Evolutionary conservation across 805 yeast genomes (phyloP), one percentile per base, ranked within the genome.

Genomic region (Saccharomyces mikatae): DNA sequence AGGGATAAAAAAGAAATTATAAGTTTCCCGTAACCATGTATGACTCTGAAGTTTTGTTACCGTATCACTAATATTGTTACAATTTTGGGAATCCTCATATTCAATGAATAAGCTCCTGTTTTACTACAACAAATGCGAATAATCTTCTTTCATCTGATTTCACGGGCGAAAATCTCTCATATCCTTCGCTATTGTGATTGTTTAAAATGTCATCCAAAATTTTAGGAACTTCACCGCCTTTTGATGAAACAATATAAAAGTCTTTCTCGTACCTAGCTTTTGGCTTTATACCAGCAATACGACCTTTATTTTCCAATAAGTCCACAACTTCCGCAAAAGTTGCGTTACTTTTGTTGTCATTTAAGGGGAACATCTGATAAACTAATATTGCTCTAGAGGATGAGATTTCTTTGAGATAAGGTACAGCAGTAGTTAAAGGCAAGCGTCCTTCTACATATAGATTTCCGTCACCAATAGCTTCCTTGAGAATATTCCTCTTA

Each of bases 191-290:
- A 17, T 26, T 32, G 3, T 44, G 46, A 32, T 28, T 13, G 8
- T 26, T 6, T 41, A 26, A 36, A 46, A 17, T 48, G 11, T 17
- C 28, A 13, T 46, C 31, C 17, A 36, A 30, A 47, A 21, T 28
- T 21, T 41, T 21, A 17, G 27, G 46, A 52, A 56, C 49, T 41
- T 63, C 62, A 74, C 58, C 52, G 41, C 48, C 47, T 21, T 54
- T 51, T n/a, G 60, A 54, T 2, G 66, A 60, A 41, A 64, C 53
- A 82, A 84, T 21, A 76, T 64, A 51, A 54, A 54, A 56, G 55
- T 61, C 60, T 50, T 61, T 63, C 27, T 59, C 63, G 46, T 62
- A 58, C 36, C 51, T 11, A 49, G 54, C 54, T 46, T 62, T 61
- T 36, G 56, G 54, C 46, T 49, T 56, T 9, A 65, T 54, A n/a